Evolutionary conservation across 202 grass and related monocot genomes (phyloP), one percentile per base, ranked within the genome.

Genomic region (Musa balbisiana): DNA sequence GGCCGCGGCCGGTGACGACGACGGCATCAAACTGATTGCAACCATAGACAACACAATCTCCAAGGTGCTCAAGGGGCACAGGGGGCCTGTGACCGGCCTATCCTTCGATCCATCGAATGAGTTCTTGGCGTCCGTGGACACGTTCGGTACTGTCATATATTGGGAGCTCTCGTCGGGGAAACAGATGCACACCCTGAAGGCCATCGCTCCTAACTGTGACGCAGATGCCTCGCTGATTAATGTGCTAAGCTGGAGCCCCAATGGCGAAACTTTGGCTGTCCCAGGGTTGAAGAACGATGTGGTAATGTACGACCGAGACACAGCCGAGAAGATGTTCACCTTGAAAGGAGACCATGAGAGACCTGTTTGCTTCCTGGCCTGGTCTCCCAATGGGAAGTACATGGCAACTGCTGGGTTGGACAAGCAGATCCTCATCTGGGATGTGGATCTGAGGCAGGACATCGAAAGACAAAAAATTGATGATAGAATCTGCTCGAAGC

Each of bases 41-140:
- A 97, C 94, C 19, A 82, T 97, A 9, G 94, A 97, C 78, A 91
- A 76, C 62, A 86, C 94, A 11, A 97, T 97, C 74, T 91, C 94
- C 20, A 97, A 90, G 84, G 94, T 97, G 19, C 90, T 97, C 56
- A 97, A 97, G 85, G 90, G 90, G 55, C 94, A 97, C 80, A 97
- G 87, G 58, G 94, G 94, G 63, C 85, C 86, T 0, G 79, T 93
- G 1, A 93, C 86, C 2, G 81, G 88, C 3, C 33, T 97, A 70
- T 82, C 88, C 9, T 97, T 97, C 25, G 94, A 93, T 76, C 94
- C 94, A 25, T 84, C 55, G 43, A 93, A 93, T 11, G 94, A 97
- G 73, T 97, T 89, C 33, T 76, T 97, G 80, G 94, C 90, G 67
- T 97, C 90, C 8, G 53, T 97, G 0, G 94, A 97, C 83, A 80